A percentile compares a stretch with the other conserved stretches of the same genome.
Evolutionary conservation across 2,329 filamentous ascomycete genomes (phyloP).

Genomic region (Dactylellina parvicollis): DNA sequence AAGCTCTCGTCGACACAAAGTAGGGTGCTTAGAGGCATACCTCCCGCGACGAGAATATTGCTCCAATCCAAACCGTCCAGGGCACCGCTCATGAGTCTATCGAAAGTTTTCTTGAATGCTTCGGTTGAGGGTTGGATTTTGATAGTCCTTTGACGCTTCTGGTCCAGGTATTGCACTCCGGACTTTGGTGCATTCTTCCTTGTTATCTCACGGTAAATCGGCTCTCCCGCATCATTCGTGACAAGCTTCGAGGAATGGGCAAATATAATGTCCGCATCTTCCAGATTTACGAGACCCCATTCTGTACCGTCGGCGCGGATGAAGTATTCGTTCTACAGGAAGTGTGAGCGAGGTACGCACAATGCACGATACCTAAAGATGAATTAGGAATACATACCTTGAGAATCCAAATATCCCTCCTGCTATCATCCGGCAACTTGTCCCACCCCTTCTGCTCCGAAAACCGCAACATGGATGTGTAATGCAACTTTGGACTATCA

Average conservation of each 20-base stretch:
- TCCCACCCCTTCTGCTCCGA: constrained; percentile 51
- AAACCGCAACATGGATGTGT: constrained; percentile 54
- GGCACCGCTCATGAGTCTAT: constrained; percentile 56
- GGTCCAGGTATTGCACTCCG: constrained; percentile 56
- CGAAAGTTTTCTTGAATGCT: constrained; percentile 56
- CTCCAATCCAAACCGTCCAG: constrained; percentile 58
- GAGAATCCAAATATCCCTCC: constrained; percentile 55
- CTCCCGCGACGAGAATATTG: constrained; percentile 58
- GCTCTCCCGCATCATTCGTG: constrained; percentile 25
- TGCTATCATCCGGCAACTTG: constrained; percentile 53
- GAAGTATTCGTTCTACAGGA: constrained; percentile 53
- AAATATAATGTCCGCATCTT: constrained; percentile 51
- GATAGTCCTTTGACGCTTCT: constrained; percentile 54
- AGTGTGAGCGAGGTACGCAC: not conserved
- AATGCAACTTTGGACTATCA: constrained; percentile 54
- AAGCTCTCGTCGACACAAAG: constrained; percentile 56
- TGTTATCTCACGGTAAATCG: constrained; percentile 34
- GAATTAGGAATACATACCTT: constrained; percentile 7
- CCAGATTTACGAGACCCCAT: constrained; percentile 53
- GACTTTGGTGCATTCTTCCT: constrained; percentile 51
- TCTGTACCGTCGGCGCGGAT: constrained; percentile 53
- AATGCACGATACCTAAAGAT: not conserved
- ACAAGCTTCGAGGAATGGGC: constrained; percentile 39
- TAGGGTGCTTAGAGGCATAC: constrained; percentile 58
- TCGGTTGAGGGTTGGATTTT: constrained; percentile 55